A percentile compares a stretch with the other conserved stretches of the same genome.
These are phyloP conservation scores for Aureobasidium lini DNA, from an alignment of 2,329 filamentous ascomycete species.

Conservation along the genomic window DNA sequence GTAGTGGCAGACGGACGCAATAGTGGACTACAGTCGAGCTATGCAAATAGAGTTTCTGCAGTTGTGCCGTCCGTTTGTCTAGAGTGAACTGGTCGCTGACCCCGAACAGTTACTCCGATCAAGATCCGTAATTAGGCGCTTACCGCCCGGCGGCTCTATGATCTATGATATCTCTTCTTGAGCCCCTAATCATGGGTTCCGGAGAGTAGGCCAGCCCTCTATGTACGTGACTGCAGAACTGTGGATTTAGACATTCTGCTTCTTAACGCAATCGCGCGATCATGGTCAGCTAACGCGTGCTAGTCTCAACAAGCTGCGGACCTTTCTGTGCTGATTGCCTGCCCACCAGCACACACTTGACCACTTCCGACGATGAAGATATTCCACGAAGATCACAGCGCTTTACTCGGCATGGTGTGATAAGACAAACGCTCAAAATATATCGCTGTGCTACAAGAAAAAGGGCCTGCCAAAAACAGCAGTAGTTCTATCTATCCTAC, in stretches of 20 bases:
- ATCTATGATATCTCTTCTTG: too few relatives aligned
- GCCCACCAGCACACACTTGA: not conserved
- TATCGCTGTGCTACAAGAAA: not conserved
- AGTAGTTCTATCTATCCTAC: slow-evolving; percentile 9
- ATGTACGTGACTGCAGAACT: not conserved
- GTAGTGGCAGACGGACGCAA: not conserved
- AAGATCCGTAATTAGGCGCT: slow-evolving; percentile 3
- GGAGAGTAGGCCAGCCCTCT: not conserved
- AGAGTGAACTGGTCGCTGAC: not conserved
- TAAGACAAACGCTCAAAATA: not conserved
- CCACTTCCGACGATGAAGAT: too few relatives aligned
- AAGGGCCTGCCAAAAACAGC: not conserved
- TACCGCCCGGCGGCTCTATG: slow-evolving; percentile 5
- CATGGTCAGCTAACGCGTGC: too few relatives aligned
- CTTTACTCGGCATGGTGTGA: too few relatives aligned
- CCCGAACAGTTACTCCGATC: not conserved
- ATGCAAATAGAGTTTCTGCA: not conserved
- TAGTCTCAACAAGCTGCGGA: not conserved
- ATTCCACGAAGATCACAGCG: too few relatives aligned
- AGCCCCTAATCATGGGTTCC: too few relatives aligned
- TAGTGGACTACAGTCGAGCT: not conserved
- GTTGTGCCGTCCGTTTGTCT: not conserved
- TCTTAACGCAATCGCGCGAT: too few relatives aligned
- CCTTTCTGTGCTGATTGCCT: not conserved
- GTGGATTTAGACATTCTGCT: not conserved